phyloP scores from a whole-genome alignment of 2,329 filamentous ascomycete genomes.

The Diaporthe australafricana region DNA sequence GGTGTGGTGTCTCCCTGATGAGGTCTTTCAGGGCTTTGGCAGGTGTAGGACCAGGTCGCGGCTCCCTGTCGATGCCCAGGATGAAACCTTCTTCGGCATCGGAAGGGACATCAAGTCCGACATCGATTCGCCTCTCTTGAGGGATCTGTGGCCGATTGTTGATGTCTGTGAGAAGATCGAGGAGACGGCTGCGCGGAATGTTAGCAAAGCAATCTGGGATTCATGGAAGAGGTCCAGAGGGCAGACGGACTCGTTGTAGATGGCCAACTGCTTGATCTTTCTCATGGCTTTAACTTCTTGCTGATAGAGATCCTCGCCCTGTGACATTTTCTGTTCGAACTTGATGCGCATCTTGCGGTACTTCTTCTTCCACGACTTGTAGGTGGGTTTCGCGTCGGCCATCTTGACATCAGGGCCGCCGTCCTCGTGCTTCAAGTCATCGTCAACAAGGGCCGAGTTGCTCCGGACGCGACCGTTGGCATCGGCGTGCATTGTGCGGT shows the following conservation, averaged over 20 bases:
- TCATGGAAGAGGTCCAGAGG: not conserved
- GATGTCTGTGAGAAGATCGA: conserved; percentile 90
- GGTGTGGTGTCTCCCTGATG: conserved; percentile 64
- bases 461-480: conserved; percentile 8
- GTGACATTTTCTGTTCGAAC: conserved; percentile 82
- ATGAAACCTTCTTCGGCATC: conserved; percentile 68
- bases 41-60: conserved; percentile 48
- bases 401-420: conserved; percentile 48
- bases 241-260: conserved; percentile 87
- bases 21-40: conserved; percentile 63
- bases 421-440: conserved; percentile 57
- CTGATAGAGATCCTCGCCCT: conserved; percentile 85
- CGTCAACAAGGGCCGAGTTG: conserved; percentile 20
- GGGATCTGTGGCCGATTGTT: conserved; percentile 87
- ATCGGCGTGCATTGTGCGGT: conserved; percentile 19
- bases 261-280: conserved; percentile 84
- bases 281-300: conserved; percentile 84
- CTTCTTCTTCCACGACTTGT: conserved; percentile 89
- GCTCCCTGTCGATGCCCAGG: conserved; percentile 86
- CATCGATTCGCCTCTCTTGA: conserved; percentile 78
- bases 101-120: conserved; percentile 62
- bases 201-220: conserved; percentile 38
- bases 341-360: conserved; percentile 89
- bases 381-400: conserved; percentile 61
- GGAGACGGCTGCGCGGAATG: conserved; percentile 74